Conservation (phyloP, 768 basidiomycete genomes). For the Leccinum obscurum region DNA sequence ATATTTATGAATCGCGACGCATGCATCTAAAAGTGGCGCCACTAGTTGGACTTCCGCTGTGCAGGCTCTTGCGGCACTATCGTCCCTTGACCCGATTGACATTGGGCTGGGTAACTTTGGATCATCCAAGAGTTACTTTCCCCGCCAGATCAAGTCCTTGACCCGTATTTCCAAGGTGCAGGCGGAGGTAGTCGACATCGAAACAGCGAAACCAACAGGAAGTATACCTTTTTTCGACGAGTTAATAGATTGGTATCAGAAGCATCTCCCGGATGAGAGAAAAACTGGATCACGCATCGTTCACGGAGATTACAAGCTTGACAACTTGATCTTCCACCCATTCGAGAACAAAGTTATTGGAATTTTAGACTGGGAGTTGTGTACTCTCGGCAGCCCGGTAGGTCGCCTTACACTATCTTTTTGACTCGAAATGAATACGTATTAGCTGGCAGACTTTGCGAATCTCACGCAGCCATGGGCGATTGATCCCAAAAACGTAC, state of each 20-base stretch:
- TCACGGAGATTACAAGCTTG: constrained; percentile 98
- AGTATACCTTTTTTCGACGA: constrained; percentile 75
- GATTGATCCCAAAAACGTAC: constrained; percentile 46
- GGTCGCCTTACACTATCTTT: constrained; percentile 25
- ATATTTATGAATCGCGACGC: background rate
- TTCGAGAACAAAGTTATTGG: constrained; percentile 92
- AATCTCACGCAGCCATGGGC: constrained; percentile 89
- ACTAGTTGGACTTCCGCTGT: constrained; percentile 78
- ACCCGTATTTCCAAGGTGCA: constrained; percentile 79
- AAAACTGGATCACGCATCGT: constrained; percentile 82
- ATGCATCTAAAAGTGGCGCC: background rate
- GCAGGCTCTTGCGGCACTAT: constrained; percentile 65
- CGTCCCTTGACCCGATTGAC: constrained; percentile 58
- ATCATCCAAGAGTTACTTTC: constrained; percentile 79
- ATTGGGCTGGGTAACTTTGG: constrained; percentile 75
- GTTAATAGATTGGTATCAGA: constrained; percentile 73
- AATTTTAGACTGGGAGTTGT: constrained; percentile 97
- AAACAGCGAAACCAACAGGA: constrained; percentile 58
- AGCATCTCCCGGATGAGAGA: constrained; percentile 73
- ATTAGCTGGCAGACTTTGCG: constrained; percentile 80
- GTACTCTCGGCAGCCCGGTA: constrained; percentile 90
- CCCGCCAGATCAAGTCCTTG: constrained; percentile 92
- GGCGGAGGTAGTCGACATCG: constrained; percentile 63
- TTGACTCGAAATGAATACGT: background rate
- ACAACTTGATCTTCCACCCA: constrained; percentile 94